Evolutionary conservation across 2,329 filamentous ascomycete genomes (phyloP).

Genomic region (Thielaviopsis euricoi): DNA sequence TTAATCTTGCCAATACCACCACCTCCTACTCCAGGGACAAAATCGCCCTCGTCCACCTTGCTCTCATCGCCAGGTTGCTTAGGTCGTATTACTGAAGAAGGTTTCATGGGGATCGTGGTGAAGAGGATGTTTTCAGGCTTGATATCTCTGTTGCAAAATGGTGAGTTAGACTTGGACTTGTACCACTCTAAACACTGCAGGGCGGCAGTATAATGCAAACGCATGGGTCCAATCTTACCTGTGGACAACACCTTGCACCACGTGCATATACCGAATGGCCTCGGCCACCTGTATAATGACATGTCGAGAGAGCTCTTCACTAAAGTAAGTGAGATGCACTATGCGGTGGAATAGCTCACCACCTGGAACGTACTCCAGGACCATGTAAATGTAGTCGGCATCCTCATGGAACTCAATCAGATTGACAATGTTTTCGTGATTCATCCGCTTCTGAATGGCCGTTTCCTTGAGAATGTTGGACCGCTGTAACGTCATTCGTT

Average conservation of each 20-base stretch:
- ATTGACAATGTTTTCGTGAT: conserved; percentile 91
- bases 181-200: neutral
- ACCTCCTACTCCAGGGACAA: conserved; percentile 60
- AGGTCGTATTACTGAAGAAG: conserved; percentile 65
- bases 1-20: conserved; percentile 93
- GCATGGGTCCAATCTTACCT: conserved; percentile 44
- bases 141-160: conserved; percentile 56
- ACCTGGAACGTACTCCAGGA: conserved; percentile 85
- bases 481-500: conserved; percentile 38
- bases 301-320: conserved; percentile 84
- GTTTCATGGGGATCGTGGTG: conserved; percentile 67
- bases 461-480: conserved; percentile 98
- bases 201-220: neutral
- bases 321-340: conserved; percentile 94
- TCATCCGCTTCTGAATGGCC: conserved; percentile 92
- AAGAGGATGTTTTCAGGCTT: conserved; percentile 97
- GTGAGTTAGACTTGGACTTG: neutral
- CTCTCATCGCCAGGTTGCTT: conserved; percentile 83
- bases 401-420: conserved; percentile 90
- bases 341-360: conserved; percentile 98
- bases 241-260: conserved; percentile 89
- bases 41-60: conserved; percentile 93
- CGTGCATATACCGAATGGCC: conserved; percentile 79
- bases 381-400: conserved; percentile 90
- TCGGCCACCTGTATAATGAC: conserved; percentile 93